Percentiles rank a stretch among this genome's conserved stretches.
phyloP scores from a whole-genome alignment of 2,329 filamentous ascomycete species.

The Aspergillus pseudoviridinutans region DNA sequence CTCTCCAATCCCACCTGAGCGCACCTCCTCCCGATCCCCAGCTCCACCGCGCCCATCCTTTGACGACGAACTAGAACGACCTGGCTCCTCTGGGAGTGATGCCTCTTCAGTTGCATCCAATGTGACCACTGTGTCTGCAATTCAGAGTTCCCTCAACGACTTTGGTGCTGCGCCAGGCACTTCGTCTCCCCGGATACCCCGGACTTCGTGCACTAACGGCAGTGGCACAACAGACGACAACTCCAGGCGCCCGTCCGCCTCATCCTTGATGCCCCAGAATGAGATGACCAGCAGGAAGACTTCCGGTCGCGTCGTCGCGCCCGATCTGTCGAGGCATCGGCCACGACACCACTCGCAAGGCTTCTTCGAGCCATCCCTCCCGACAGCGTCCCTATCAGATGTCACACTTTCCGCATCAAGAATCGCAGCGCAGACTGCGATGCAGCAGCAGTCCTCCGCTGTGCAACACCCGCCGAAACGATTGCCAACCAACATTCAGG shows the following conservation, averaged over 20 bases:
- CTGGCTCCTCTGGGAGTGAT: constrained; percentile 45
- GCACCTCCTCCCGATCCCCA: constrained; percentile 16
- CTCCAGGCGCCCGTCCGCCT: constrained; percentile 30
- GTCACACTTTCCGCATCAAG: constrained; percentile 54
- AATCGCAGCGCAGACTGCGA: constrained; percentile 64
- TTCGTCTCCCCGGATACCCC: constrained; percentile 23
- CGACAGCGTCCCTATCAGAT: constrained; percentile 48
- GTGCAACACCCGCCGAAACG: constrained; percentile 49
- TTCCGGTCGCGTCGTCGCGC: constrained; percentile 34
- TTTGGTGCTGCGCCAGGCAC: constrained; percentile 19
- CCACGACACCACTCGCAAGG: constrained; percentile 58
- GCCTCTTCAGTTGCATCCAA: constrained; percentile 43
- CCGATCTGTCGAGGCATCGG: constrained; percentile 39
- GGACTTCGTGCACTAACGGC: constrained; percentile 26
- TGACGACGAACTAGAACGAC: constrained; percentile 33
- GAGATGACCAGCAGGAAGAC: constrained; percentile 33
- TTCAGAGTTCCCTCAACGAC: constrained; percentile 36
- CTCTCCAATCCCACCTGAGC: constrained; percentile 20
- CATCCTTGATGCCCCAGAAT: constrained; percentile 35
- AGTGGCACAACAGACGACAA: constrained; percentile 34
- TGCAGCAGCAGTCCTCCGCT: constrained; percentile 47
- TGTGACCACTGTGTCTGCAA: constrained; percentile 41
- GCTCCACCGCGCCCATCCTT: constrained; percentile 20
- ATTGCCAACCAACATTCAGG: constrained; percentile 49
- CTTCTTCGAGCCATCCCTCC: constrained; percentile 63